Base-by-base conservation (phyloP, 805 yeast species). In the Soucietia sequanensis region DNA sequence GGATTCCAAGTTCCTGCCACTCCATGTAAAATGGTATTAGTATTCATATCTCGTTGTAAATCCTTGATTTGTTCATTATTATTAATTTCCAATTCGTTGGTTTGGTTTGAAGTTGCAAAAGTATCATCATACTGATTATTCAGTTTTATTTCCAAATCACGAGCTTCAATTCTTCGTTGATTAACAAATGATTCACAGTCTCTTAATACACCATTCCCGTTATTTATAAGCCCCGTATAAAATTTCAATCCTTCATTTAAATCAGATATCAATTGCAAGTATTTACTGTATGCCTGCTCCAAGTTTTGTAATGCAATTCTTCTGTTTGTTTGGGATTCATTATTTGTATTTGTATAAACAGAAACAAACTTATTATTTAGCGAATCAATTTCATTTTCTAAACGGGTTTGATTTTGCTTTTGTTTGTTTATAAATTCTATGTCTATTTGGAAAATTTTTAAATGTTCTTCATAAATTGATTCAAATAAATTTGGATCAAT, bases 241-340 rank as follows among this genome's bases (percentile, higher is more conserved):
- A 89, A 89, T 35, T 71, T 70, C 0, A 75, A 48, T 0, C 95
- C 96, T 46, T 83, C 84, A 20, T 71, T 71, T 18, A 87, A 54
- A 50, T 85, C 83, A 4, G 68, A 62, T 12, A 71, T 56, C 2
- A 86, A 68, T 46, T 83, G 86, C 19, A 69, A 56, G 47, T 68
- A 82, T 31, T 75, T 70, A 25, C 63, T 55, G 42, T 68, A 75
- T 1, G 72, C 75, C 4, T 65, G 55, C 35, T 78, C 83, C 19
- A 84, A 54, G 1, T 56, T 60, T 35, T 76, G 78, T 27, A 84
- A 54, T 1, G 75, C 72, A 15, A 62, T 60, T 33, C 72, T 75
- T 30, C 88, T 60, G 22, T 60, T 60, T 4, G 37, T 40, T 23
- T 60, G 61, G 5, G 58, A 43, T 14, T 45, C 51, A 31, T 41